phyloP scores from a whole-genome alignment of 2,329 filamentous ascomycete species.

The Fusarium avenaceum region DNA sequence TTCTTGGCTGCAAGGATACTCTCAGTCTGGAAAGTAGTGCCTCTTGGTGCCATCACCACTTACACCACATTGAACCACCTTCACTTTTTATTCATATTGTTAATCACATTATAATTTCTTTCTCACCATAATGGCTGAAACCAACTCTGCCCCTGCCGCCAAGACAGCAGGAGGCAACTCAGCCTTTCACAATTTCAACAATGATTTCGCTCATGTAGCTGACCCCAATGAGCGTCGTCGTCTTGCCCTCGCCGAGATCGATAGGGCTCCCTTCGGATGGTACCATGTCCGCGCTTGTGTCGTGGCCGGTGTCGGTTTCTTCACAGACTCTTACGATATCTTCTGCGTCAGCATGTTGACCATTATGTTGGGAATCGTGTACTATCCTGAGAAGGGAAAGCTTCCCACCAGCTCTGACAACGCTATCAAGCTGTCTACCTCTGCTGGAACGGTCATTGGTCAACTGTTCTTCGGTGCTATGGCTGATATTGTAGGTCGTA shows the following conservation, averaged over 20 bases:
- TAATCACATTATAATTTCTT: not conserved
- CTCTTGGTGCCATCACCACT: slow-evolving; percentile 6
- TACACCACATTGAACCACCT: slow-evolving; percentile 10
- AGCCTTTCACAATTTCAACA: slow-evolving; percentile 83
- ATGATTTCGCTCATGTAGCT: slow-evolving; percentile 73
- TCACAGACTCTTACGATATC: slow-evolving; percentile 88
- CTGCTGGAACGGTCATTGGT: slow-evolving; percentile 84
- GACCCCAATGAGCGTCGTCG: slow-evolving; percentile 84
- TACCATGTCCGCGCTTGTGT: slow-evolving; percentile 83
- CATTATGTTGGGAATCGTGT: slow-evolving; percentile 83
- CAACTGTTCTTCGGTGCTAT: slow-evolving; percentile 83
- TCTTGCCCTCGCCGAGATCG: slow-evolving; percentile 83
- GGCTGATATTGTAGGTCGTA: slow-evolving; percentile 82
- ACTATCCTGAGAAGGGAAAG: slow-evolving; percentile 70
- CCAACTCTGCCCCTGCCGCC: slow-evolving; percentile 23
- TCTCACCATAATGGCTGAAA: slow-evolving; percentile 33
- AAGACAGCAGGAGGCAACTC: slow-evolving; percentile 75
- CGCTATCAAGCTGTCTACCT: slow-evolving; percentile 88
- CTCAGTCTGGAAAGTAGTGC: slow-evolving; percentile 14
- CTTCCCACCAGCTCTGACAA: slow-evolving; percentile 79
- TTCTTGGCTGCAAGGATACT: slow-evolving; percentile 29
- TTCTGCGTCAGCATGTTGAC: slow-evolving; percentile 82
- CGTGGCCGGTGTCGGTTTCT: slow-evolving; percentile 88
- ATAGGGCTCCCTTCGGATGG: slow-evolving; percentile 86
- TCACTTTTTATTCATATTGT: slow-evolving; percentile 2